Conservation (phyloP, 2,329 filamentous ascomycete genomes). For the Paracoccidioides brasiliensis region DNA sequence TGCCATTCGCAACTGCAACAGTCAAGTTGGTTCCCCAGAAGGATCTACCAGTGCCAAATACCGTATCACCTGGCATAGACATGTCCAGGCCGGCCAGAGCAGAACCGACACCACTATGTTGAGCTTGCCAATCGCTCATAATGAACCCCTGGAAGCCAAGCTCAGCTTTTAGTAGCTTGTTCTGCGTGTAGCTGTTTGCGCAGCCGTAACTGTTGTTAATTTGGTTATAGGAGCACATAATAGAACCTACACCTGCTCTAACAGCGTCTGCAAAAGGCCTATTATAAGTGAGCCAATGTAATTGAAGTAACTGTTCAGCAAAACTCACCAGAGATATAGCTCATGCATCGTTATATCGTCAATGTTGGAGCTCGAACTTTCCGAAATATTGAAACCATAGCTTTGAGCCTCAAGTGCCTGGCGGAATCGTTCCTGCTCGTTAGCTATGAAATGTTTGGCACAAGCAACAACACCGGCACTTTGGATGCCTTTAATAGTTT, state of each 20-base stretch:
- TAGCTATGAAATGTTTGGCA: conserved; percentile 62
- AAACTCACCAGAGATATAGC: conserved; percentile 43
- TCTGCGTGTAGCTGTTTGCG: conserved; percentile 48
- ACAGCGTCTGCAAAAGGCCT: conserved; percentile 58
- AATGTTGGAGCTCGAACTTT: conserved; percentile 47
- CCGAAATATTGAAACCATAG: conserved; percentile 50
- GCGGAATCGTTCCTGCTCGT: conserved; percentile 64
- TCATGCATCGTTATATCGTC: conserved; percentile 53
- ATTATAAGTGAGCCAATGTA: conserved; percentile 3
- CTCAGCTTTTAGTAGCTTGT: conserved; percentile 53
- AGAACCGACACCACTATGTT: conserved; percentile 55
- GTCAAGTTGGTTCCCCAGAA: conserved; percentile 86
- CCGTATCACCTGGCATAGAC: conserved; percentile 73
- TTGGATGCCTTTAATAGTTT: conserved; percentile 69
- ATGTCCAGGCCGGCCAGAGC: conserved; percentile 63
- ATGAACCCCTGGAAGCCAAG: conserved; percentile 65
- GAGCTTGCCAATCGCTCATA: conserved; percentile 62
- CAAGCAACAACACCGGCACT: conserved; percentile 70
- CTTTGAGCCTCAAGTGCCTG: conserved; percentile 45
- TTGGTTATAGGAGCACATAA: conserved; percentile 65
- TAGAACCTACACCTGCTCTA: conserved; percentile 48
- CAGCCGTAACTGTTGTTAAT: conserved; percentile 57
- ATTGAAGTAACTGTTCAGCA: not conserved
- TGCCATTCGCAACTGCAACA: conserved; percentile 76
- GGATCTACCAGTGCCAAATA: conserved; percentile 57